These are phyloP conservation scores for Pseudogymnoascus sp. DNA, from an alignment of 2,329 filamentous ascomycete genomes.

Conservation along the genomic window DNA sequence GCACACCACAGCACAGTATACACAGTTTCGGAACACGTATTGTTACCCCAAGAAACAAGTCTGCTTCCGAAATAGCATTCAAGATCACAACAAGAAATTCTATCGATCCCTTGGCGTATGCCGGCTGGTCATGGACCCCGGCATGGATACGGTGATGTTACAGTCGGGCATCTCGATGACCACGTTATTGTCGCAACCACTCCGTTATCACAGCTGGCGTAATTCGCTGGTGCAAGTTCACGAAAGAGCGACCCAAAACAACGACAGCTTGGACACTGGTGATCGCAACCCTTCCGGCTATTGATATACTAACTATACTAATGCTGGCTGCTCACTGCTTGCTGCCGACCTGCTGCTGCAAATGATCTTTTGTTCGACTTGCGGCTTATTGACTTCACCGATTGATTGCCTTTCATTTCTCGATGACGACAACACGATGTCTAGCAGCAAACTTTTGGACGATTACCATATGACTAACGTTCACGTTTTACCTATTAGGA, in stretches of 20 bases:
- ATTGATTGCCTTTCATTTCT: constrained; percentile 2
- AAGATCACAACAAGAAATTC: background rate
- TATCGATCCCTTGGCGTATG: background rate
- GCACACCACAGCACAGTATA: constrained; percentile 12
- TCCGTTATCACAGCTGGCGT: background rate
- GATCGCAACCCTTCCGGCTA: background rate
- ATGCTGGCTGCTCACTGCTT: constrained; percentile 55
- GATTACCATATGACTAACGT: constrained; percentile 58
- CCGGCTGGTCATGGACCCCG: background rate
- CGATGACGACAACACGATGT: constrained; percentile 18
- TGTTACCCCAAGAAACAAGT: background rate
- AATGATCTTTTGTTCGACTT: constrained; percentile 25
- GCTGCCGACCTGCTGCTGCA: constrained; percentile 32
- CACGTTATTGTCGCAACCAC: background rate
- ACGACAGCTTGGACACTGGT: background rate
- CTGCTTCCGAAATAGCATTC: background rate
- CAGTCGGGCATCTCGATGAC: background rate
- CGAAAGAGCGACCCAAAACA: background rate
- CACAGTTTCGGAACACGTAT: background rate
- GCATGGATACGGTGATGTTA: background rate
- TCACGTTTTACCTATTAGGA: constrained; percentile 65
- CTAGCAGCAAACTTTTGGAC: constrained; percentile 29
- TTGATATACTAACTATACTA: constrained; percentile 30
- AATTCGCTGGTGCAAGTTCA: background rate
- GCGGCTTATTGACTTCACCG: constrained; percentile 12